A percentile compares a stretch with the other conserved stretches of the same genome.
These are phyloP conservation scores for Choiromyces venosus DNA, from an alignment of 495 filamentous ascomycete genomes.

Conservation along the genomic window DNA sequence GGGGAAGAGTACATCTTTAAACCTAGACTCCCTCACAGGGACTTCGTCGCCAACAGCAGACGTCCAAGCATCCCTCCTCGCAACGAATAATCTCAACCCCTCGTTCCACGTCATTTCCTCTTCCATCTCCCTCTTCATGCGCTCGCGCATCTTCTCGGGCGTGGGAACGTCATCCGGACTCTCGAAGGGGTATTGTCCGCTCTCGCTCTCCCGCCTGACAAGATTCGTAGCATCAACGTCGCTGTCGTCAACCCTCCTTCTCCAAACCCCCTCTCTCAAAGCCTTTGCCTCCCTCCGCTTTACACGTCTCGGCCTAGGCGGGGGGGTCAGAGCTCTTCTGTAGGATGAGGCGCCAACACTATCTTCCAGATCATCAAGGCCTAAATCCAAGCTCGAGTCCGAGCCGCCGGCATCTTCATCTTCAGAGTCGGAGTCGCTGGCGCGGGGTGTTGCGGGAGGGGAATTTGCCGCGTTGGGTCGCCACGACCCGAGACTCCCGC, in stretches of 20 bases:
- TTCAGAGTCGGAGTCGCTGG: conserved; percentile 17
- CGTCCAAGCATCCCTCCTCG: conserved; percentile 78
- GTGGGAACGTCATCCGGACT: conserved; percentile 37
- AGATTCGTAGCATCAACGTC: conserved; percentile 22
- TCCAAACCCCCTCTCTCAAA: conserved; percentile 27
- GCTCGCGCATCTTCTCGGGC: conserved; percentile 52
- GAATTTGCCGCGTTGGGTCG: conserved; percentile 10
- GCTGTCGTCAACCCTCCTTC: conserved; percentile 27
- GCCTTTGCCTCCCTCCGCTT: background rate
- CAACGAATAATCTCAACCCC: conserved; percentile 68
- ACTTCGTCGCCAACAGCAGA: conserved; percentile 54
- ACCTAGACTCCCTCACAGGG: conserved; percentile 33
- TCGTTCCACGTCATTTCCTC: conserved; percentile 80
- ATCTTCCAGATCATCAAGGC: conserved; percentile 25
- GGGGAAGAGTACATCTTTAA: conserved; percentile 27
- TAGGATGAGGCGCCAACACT: conserved; percentile 21
- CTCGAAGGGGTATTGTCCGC: conserved; percentile 28
- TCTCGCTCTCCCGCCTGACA: conserved; percentile 9
- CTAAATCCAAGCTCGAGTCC: conserved; percentile 19
- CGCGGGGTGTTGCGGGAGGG: background rate
- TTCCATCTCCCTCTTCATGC: conserved; percentile 55
- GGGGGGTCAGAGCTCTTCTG: conserved; percentile 28
- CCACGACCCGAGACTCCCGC: conserved; percentile 26
- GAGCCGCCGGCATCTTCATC: conserved; percentile 16
- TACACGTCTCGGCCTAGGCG: conserved; percentile 10